Evolutionary conservation across 2,329 filamentous ascomycete genomes (phyloP), one percentile per base, ranked within the genome.

Genomic region (Westerdykella sp.): DNA sequence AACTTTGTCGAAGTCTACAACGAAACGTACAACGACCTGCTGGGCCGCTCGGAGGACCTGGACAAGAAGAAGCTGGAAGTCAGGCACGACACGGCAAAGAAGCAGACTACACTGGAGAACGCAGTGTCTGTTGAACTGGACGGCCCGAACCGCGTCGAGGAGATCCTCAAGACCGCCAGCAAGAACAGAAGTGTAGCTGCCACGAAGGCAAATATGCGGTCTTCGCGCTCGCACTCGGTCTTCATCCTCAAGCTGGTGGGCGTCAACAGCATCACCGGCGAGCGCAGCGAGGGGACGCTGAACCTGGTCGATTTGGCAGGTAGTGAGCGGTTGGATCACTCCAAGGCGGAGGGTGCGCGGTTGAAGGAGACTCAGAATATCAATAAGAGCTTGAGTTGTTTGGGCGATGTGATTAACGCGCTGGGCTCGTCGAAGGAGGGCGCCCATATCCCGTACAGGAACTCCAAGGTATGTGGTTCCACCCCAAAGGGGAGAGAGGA

Each of bases 1-100:
- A 90, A 84, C 43, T 98, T 98, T 60, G 82, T 97, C 12, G 93
- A 98, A 63, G 93, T 98, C 5, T 98, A 98, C 78, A 97, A 98
- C 50, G 93, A 98, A 64, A 93, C 94, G 48, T 77, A 98, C 50
- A 89, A 96, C 62, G 93, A 98, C 64, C 71, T 98, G 12, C 78
- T 98, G 3, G 83, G 83, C 11, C 79, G 77, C 42, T 79, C 84
- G 0, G 82, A 84, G 42, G 77, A 83, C 15, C 76, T 88, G 40
- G 80, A 83, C 49, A 87, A 84, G 69, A 87, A 85, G 69, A 95
- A 87, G 69, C 84, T 91, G 39, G 87, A 95, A 57, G 91, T 96
- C 45, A 81, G 86, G 2, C 93, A 97, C 54, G 91, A 97, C 58
- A 80, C 88, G 34, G 71, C 75, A 30, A 86, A 83, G 54, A 87